phyloP scores from a whole-genome alignment of 805 yeast species.

The Hanseniaspora taiwanica region DNA sequence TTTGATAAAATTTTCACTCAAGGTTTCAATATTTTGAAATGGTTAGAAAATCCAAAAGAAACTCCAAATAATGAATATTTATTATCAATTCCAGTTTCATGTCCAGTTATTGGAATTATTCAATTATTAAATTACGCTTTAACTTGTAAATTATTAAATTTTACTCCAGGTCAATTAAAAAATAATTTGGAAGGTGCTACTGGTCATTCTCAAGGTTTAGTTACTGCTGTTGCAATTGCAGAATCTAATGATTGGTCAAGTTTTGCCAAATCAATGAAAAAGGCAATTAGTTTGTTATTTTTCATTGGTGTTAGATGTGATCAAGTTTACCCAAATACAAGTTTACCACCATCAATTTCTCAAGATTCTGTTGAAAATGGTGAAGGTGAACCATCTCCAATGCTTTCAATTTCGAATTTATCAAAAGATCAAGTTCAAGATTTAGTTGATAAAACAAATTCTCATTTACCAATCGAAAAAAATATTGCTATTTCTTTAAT shows the following conservation, averaged over 20 bases:
- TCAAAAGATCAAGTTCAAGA: slow-evolving; percentile 65
- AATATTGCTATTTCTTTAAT: slow-evolving; percentile 83
- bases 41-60: slow-evolving; percentile 76
- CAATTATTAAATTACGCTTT: slow-evolving; percentile 89
- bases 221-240: slow-evolving; percentile 86
- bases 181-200: slow-evolving; percentile 55
- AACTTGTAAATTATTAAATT: slow-evolving; percentile 71
- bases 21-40: slow-evolving; percentile 76
- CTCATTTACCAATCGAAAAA: slow-evolving; percentile 83
- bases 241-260: slow-evolving; percentile 75
- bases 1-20: slow-evolving; percentile 84
- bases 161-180: slow-evolving; percentile 82
- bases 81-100: slow-evolving; percentile 82
- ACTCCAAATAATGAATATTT: slow-evolving; percentile 86
- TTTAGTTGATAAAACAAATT: slow-evolving; percentile 76
- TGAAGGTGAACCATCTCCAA: slow-evolving; percentile 95
- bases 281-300: slow-evolving; percentile 76
- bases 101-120: slow-evolving; percentile 94
- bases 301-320: slow-evolving; percentile 89
- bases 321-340: slow-evolving; percentile 82
- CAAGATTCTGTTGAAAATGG: slow-evolving; percentile 87
- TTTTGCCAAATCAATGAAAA: slow-evolving; percentile 55
- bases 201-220: slow-evolving; percentile 85
- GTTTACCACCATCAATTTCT: slow-evolving; percentile 84
- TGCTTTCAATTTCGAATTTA: slow-evolving; percentile 89